Conservation (phyloP, 257 asterid genomes). For the Nicotiana obtusifolia region DNA sequence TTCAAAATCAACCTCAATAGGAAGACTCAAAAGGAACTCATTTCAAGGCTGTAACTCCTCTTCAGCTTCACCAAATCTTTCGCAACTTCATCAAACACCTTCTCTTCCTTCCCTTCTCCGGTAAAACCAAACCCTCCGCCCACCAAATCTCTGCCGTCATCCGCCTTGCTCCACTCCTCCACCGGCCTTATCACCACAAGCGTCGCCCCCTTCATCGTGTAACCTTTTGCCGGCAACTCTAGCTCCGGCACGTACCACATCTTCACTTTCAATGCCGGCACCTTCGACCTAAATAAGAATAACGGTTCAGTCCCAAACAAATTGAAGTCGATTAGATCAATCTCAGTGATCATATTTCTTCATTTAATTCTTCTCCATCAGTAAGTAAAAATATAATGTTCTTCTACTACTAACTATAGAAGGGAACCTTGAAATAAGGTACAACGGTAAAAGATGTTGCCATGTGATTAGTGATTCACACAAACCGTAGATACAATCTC, state of each 20-base stretch:
- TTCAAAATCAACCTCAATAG: neutral
- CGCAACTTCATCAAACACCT: constrained; percentile 38
- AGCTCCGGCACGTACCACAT: constrained; percentile 64
- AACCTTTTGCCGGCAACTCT: constrained; percentile 39
- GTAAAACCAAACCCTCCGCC: constrained; percentile 41
- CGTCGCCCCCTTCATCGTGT: constrained; percentile 67
- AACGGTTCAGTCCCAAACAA: too few relatives aligned
- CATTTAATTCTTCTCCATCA: too few relatives aligned
- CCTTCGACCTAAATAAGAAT: constrained; percentile 10
- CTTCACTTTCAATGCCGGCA: constrained; percentile 67
- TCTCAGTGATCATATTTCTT: too few relatives aligned
- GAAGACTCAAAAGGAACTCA: constrained; percentile 51
- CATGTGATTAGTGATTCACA: too few relatives aligned
- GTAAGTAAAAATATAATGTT: too few relatives aligned
- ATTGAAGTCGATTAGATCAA: too few relatives aligned
- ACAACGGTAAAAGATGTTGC: too few relatives aligned
- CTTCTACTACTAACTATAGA: too few relatives aligned
- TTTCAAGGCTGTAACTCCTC: constrained; percentile 54
- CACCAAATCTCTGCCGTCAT: constrained; percentile 30
- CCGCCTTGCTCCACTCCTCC: constrained; percentile 16
- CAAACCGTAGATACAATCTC: too few relatives aligned
- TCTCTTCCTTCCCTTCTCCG: constrained; percentile 25
- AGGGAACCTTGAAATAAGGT: too few relatives aligned
- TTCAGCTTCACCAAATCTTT: constrained; percentile 44
- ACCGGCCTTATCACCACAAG: constrained; percentile 55